A percentile compares a stretch with the other conserved stretches of the same genome.
Evolutionary conservation across 2,329 filamentous ascomycete species (phyloP).

Genomic region (Blastomyces silverae): DNA sequence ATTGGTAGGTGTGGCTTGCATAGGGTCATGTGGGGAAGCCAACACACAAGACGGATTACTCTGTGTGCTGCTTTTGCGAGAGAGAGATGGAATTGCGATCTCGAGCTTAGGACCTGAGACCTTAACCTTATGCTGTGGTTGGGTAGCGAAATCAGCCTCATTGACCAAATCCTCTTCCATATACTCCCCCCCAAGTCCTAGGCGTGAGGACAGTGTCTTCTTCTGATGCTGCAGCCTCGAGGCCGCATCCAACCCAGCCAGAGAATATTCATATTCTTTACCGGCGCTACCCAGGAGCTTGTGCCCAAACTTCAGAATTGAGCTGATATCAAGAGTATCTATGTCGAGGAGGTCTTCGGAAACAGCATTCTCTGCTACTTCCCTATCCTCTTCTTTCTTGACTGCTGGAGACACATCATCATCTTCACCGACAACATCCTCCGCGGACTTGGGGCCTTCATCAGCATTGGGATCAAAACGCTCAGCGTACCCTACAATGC

Average conservation of each 20-base stretch:
- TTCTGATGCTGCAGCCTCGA: constrained; percentile 80
- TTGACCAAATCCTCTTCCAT: constrained; percentile 77
- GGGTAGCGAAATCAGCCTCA: constrained; percentile 51
- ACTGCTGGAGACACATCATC: constrained; percentile 33
- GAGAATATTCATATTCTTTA: constrained; percentile 72
- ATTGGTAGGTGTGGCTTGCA: constrained; percentile 34
- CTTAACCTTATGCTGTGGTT: constrained; percentile 42
- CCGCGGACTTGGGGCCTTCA: constrained; percentile 49
- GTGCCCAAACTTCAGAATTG: constrained; percentile 75
- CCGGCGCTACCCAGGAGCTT: constrained; percentile 75
- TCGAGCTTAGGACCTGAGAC: constrained; percentile 43
- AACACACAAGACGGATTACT: constrained; percentile 37
- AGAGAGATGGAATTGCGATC: constrained; percentile 41
- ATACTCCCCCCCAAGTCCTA: constrained; percentile 78
- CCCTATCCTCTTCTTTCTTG: constrained; percentile 31
- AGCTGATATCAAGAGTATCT: constrained; percentile 66
- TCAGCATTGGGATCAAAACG: constrained; percentile 80
- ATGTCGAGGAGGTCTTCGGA: constrained; percentile 63
- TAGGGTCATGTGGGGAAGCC: constrained; percentile 44
- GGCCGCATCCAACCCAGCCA: constrained; percentile 74
- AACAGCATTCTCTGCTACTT: constrained; percentile 29
- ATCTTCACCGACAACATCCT: constrained; percentile 41
- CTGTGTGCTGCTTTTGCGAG: constrained; percentile 41
- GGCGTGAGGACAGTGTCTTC: constrained; percentile 71
- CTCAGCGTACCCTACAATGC: constrained; percentile 84